These are phyloP conservation scores for Leptographium radiaticola DNA, from an alignment of 2,329 filamentous ascomycete species.

Conservation along the genomic window DNA sequence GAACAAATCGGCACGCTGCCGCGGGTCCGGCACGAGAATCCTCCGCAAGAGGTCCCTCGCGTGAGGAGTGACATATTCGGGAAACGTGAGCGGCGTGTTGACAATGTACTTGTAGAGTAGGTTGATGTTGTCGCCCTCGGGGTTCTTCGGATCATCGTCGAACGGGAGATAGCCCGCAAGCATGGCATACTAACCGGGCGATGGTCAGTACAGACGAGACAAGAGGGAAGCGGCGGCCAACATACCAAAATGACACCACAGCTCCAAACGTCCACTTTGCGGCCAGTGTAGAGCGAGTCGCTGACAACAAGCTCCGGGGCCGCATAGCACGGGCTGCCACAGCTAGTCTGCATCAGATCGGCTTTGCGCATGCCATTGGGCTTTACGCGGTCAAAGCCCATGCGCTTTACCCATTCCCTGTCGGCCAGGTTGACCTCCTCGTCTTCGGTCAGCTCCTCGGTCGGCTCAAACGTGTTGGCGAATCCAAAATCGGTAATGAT, in stretches of 20 bases:
- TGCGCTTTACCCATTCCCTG: constrained; percentile 74
- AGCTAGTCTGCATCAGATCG: constrained; percentile 98
- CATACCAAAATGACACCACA: constrained; percentile 95
- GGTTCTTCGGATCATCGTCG: constrained; percentile 95
- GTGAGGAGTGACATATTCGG: constrained; percentile 96
- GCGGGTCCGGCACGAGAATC: constrained; percentile 88
- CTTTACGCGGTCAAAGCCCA: constrained; percentile 71
- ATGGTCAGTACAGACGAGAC: background rate
- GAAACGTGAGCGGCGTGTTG: constrained; percentile 90
- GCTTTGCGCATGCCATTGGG: constrained; percentile 67
- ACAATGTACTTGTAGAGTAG: constrained; percentile 98
- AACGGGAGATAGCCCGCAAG: constrained; percentile 94
- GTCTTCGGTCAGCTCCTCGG: constrained; percentile 78
- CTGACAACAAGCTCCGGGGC: constrained; percentile 95
- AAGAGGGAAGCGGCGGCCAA: background rate
- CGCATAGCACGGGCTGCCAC: constrained; percentile 94
- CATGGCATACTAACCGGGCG: constrained; percentile 75
- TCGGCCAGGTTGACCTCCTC: constrained; percentile 80
- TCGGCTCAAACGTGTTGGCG: constrained; percentile 88
- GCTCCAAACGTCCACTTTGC: constrained; percentile 98
- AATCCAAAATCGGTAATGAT: constrained; percentile 99
- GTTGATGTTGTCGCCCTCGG: constrained; percentile 98
- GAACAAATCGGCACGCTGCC: constrained; percentile 89
- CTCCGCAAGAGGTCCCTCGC: constrained; percentile 82
- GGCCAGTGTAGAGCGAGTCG: constrained; percentile 90